phyloP scores from a whole-genome alignment of 163 green algal species.

The Chlorella variabilis region DNA sequence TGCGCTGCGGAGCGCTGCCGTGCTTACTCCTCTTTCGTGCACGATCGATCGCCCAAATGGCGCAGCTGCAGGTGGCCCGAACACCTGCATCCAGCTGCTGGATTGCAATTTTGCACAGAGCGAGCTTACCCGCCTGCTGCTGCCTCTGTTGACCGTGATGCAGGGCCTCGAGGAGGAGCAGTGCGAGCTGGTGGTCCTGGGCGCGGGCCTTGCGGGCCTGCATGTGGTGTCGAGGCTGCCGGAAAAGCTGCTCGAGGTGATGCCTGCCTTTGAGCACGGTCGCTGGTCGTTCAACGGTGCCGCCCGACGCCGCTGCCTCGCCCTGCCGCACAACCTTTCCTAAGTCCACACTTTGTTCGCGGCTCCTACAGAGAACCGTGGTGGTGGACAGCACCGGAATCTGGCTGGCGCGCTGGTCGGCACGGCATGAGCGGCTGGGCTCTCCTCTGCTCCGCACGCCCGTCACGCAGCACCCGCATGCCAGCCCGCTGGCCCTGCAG shows the following conservation, averaged over 20 bases:
- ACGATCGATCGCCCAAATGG: too few species aligned
- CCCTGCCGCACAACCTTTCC: background rate
- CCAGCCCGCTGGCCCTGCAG: conserved; percentile 26
- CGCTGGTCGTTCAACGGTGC: background rate
- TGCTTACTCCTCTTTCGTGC: too few species aligned
- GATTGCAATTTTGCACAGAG: too few species aligned
- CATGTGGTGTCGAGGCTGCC: conserved; percentile 19
- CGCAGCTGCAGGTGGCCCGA: too few species aligned
- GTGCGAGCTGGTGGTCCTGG: conserved; percentile 39
- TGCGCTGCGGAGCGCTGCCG: too few species aligned
- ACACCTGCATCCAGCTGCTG: too few species aligned
- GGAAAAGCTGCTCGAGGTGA: conserved; percentile 4
- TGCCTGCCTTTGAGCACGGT: too few species aligned
- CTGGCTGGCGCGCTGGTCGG: conserved; percentile 34
- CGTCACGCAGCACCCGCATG: conserved; percentile 32
- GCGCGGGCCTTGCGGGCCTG: conserved; percentile 30
- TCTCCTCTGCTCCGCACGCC: conserved; percentile 29
- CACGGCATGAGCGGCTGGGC: background rate
- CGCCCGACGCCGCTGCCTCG: background rate
- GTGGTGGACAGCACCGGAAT: conserved; percentile 37
- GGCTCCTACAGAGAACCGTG: background rate
- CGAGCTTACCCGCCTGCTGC: too few species aligned
- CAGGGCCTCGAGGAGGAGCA: background rate
- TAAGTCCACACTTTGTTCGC: background rate
- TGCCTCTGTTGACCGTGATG: too few species aligned